A percentile compares a stretch with the other conserved stretches of the same genome.
These are phyloP conservation scores for Xylaria nigripes DNA, from an alignment of 495 filamentous ascomycete genomes.

Conservation along the genomic window DNA sequence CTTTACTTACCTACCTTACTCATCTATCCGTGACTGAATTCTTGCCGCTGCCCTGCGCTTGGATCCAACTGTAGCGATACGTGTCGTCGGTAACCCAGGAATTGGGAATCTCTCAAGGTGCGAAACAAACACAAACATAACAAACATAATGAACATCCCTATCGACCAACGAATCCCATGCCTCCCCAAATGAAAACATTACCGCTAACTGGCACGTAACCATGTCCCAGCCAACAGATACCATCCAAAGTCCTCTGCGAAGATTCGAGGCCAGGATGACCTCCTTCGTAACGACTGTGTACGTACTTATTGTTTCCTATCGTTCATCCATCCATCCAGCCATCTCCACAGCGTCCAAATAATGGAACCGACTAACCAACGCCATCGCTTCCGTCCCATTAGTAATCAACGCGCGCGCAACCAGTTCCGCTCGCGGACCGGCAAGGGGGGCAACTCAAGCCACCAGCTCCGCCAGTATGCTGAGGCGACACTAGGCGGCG, in stretches of 20 bases:
- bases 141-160: background rate
- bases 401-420: conserved; percentile 86
- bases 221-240: conserved; percentile 19
- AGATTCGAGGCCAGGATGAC: conserved; percentile 32
- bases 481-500: conserved; percentile 90
- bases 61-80: too few species aligned
- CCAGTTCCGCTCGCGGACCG: conserved; percentile 85
- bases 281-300: conserved; percentile 48
- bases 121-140: too few species aligned
- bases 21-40: background rate
- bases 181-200: background rate
- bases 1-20: background rate
- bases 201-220: conserved; percentile 15
- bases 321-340: background rate
- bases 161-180: background rate
- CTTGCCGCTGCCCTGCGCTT: background rate
- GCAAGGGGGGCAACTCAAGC: conserved; percentile 78
- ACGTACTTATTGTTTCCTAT: conserved; percentile 12
- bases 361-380: background rate
- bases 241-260: conserved; percentile 7
- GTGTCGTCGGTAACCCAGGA: background rate
- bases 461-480: conserved; percentile 97
- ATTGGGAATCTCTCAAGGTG: background rate
- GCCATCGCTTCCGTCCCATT: background rate
- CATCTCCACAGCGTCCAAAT: background rate